These are phyloP conservation scores for Ophiorrhiza pumila DNA, from an alignment of 257 asterid genomes.

Conservation along the genomic window DNA sequence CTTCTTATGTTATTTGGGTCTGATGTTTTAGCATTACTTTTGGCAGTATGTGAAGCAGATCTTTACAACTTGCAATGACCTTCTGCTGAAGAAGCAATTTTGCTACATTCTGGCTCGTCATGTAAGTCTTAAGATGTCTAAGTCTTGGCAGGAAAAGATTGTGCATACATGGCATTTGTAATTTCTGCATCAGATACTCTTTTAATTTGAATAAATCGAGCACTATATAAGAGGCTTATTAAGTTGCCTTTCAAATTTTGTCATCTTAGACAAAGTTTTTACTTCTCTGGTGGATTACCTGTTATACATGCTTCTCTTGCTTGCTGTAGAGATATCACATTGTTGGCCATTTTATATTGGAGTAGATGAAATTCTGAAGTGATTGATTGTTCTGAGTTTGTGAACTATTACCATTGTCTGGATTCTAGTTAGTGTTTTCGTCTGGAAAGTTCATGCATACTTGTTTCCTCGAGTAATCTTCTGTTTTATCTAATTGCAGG, in stretches of 20 bases:
- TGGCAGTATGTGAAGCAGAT: constrained; percentile 79
- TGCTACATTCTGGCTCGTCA: constrained; percentile 90
- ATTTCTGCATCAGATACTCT: neutral
- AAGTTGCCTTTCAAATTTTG: neutral
- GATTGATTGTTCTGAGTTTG: neutral
- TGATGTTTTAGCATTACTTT: neutral
- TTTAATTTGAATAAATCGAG: neutral
- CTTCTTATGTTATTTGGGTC: neutral
- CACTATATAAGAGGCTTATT: neutral
- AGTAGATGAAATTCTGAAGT: neutral
- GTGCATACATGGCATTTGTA: neutral
- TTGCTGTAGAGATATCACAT: neutral
- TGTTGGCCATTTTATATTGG: neutral
- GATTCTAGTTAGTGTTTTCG: neutral
- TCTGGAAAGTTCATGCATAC: neutral
- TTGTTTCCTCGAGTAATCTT: neutral
- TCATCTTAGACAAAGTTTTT: neutral
- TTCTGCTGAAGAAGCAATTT: constrained; percentile 61
- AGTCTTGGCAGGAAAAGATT: constrained; percentile 6
- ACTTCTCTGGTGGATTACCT: neutral
- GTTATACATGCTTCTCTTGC: neutral
- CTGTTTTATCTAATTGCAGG: constrained; percentile 37
- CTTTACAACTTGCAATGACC: constrained; percentile 55
- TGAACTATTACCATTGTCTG: neutral
- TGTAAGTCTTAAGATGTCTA: constrained; percentile 41